Evolutionary conservation across 495 filamentous ascomycete genomes (phyloP).

Genomic region (Aspergillus mulundensis): DNA sequence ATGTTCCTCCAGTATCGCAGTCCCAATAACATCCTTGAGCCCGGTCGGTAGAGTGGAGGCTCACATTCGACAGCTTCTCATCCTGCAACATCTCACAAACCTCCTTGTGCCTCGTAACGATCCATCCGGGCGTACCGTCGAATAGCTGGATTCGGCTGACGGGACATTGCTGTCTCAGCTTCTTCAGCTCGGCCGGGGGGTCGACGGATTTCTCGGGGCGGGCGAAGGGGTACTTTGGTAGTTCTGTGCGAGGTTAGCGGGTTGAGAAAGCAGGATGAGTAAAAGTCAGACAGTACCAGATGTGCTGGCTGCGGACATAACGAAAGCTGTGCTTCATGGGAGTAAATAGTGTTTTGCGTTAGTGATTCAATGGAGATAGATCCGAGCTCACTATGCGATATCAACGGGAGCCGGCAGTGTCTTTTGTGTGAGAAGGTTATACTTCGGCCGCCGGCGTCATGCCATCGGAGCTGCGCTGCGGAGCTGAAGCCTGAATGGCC

Average conservation of each 20-base stretch:
- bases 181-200: not conserved
- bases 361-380: too few relatives aligned
- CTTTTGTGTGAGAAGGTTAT: too few relatives aligned
- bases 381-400: too few relatives aligned
- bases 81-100: constrained; percentile 1
- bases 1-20: not conserved
- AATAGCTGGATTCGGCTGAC: constrained; percentile 3
- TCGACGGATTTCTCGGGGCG: not conserved
- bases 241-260: not conserved
- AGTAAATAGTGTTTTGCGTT: too few relatives aligned
- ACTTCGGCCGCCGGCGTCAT: too few relatives aligned
- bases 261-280: not conserved
- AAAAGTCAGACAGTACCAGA: not conserved
- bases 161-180: not conserved
- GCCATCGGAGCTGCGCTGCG: too few relatives aligned
- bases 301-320: not conserved
- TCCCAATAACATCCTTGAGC: not conserved
- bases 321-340: too few relatives aligned
- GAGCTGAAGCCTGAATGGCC: too few relatives aligned
- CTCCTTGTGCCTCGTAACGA: constrained; percentile 2
- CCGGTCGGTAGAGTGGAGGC: too few relatives aligned
- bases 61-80: constrained; percentile 3
- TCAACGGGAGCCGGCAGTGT: too few relatives aligned
- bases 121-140: not conserved
- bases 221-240: not conserved